These are phyloP conservation scores for Kentomonas sorsogonicus DNA, from an alignment of 208 protist species.

Conservation along the genomic window DNA sequence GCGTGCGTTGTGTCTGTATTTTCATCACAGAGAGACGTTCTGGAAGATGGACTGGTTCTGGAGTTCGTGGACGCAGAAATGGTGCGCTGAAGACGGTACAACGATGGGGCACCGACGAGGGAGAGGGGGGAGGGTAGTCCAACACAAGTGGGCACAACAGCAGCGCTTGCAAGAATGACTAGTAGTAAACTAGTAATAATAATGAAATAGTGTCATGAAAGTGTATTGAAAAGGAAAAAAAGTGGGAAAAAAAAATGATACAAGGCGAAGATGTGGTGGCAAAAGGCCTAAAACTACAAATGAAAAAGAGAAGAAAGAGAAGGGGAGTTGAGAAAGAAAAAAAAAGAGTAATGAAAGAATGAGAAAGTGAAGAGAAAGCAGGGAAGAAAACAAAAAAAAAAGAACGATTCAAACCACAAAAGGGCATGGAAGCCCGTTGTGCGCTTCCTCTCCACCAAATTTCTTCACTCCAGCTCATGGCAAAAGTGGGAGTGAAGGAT, in stretches of 20 bases:
- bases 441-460: too few relatives aligned
- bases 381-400: background rate
- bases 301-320: background rate
- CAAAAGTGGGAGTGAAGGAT: too few relatives aligned
- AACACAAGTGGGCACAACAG: background rate
- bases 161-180: background rate
- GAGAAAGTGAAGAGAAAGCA: background rate
- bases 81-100: too few relatives aligned
- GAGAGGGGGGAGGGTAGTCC: background rate
- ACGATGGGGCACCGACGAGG: background rate
- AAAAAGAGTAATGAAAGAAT: background rate
- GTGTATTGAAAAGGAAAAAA: slow-evolving; percentile 13
- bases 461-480: too few relatives aligned
- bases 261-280: background rate
- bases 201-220: background rate
- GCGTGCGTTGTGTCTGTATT: background rate
- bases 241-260: slow-evolving; percentile 10
- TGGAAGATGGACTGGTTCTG: too few relatives aligned
- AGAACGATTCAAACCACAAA: background rate
- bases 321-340: background rate
- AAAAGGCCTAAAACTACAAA: slow-evolving; percentile 1
- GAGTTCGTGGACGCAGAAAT: too few relatives aligned
- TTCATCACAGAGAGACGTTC: background rate
- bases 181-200: background rate
- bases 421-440: too few relatives aligned